These are phyloP conservation scores for Luffa acutangula DNA, from an alignment of 306 rosid species.

Conservation along the genomic window DNA sequence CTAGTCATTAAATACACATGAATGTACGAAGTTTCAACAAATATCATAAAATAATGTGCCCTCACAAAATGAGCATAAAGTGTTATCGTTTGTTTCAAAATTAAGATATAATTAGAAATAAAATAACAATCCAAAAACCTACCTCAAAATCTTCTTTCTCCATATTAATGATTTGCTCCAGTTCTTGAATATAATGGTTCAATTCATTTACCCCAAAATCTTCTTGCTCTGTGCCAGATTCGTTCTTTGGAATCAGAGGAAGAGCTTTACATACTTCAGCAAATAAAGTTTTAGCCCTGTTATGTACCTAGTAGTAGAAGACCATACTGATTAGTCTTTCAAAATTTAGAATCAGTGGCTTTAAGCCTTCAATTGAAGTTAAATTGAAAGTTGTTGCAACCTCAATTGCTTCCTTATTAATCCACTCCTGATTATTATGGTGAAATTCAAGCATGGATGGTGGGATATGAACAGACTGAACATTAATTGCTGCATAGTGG, in stretches of 20 bases:
- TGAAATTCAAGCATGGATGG: conserved; percentile 56
- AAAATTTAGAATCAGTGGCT: conserved; percentile 16
- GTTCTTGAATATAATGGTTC: conserved; percentile 47
- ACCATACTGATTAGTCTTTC: background rate
- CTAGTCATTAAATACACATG: background rate
- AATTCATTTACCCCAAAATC: conserved; percentile 35
- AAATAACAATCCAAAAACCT: conserved; percentile 7
- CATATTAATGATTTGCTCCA: conserved; percentile 62
- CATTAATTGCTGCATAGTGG: conserved; percentile 84
- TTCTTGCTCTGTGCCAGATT: conserved; percentile 17
- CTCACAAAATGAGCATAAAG: background rate
- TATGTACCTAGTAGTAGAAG: conserved; percentile 48
- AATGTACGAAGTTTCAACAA: background rate
- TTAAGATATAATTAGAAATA: background rate
- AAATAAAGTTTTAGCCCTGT: conserved; percentile 65
- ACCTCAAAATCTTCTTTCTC: conserved; percentile 92
- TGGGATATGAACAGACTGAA: conserved; percentile 83
- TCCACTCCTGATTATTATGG: conserved; percentile 64
- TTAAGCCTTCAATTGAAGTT: background rate
- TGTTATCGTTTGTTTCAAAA: background rate
- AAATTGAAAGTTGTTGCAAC: conserved; percentile 25
- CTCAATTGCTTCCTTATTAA: conserved; percentile 67
- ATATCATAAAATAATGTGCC: background rate
- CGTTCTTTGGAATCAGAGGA: conserved; percentile 51
- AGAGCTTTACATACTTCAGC: conserved; percentile 72